phyloP scores from a whole-genome alignment of 305 asterid species.

The Fraxinus platypoda region DNA sequence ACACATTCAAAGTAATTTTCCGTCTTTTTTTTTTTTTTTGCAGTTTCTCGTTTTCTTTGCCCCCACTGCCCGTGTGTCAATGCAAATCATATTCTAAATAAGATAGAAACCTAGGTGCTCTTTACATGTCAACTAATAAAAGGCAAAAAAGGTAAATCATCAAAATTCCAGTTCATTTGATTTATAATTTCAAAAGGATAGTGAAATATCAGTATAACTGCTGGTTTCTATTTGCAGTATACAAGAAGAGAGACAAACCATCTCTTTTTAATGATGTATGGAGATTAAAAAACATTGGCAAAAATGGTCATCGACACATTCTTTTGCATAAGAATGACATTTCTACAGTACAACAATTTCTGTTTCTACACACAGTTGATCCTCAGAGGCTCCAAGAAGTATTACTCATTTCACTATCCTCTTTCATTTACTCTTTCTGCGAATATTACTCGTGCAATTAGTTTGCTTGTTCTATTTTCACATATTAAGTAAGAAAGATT shows the following conservation, averaged over 20 bases:
- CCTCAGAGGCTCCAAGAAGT: constrained; percentile 27
- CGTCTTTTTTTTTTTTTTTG: background rate
- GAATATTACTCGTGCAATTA: background rate
- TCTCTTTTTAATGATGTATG: constrained; percentile 38
- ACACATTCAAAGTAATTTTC: background rate
- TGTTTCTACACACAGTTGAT: constrained; percentile 33
- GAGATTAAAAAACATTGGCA: constrained; percentile 38
- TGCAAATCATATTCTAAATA: too few species aligned
- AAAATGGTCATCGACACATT: constrained; percentile 25
- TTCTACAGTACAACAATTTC: constrained; percentile 42
- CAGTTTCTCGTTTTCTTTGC: background rate
- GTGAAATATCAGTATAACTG: constrained; percentile 2
- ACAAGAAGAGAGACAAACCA: constrained; percentile 40
- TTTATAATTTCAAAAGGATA: background rate
- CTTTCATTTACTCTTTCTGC: background rate
- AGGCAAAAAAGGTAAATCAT: background rate
- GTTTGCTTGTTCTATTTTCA: background rate
- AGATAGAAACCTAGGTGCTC: too few species aligned
- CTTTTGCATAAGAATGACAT: constrained; percentile 17
- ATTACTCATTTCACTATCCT: background rate
- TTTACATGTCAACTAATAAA: background rate
- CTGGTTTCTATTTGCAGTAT: constrained; percentile 39
- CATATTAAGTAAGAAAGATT: background rate
- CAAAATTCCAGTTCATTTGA: background rate
- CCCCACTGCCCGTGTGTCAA: background rate